phyloP scores from a whole-genome alignment of 2,329 filamentous ascomycete species.

The Geosmithia flava region DNA sequence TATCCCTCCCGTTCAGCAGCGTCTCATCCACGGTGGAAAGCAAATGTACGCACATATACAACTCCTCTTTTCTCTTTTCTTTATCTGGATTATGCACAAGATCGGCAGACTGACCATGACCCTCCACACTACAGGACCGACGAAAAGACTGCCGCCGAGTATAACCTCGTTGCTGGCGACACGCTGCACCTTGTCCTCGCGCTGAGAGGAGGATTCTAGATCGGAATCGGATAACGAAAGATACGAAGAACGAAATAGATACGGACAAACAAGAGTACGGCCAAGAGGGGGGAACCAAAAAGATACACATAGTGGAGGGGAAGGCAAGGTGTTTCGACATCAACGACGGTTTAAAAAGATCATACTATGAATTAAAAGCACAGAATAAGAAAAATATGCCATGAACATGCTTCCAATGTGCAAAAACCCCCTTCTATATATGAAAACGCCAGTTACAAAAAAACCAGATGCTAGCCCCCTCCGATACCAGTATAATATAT shows the following conservation, averaged over 20 bases:
- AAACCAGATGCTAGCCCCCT: neutral
- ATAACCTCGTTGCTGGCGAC: constrained; percentile 80
- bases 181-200: constrained; percentile 94
- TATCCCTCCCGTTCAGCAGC: constrained; percentile 92
- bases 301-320: no score
- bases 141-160: constrained; percentile 86
- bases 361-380: no score
- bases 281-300: no score
- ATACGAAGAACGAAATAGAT: neutral
- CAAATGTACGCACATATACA: constrained; percentile 59
- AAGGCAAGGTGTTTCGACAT: no score
- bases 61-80: no score
- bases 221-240: no score
- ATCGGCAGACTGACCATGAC: no score
- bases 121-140: constrained; percentile 76
- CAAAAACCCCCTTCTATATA: neutral
- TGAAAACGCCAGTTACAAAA: neutral
- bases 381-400: neutral
- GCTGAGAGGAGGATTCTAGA: constrained; percentile 58
- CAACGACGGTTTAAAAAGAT: no score
- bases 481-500: constrained; percentile 1
- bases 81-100: no score
- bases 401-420: neutral
- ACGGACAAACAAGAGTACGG: neutral
- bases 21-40: constrained; percentile 92